These are phyloP conservation scores for Bremia lactucae DNA, from an alignment of 352 stramenopile species.

Conservation along the genomic window DNA sequence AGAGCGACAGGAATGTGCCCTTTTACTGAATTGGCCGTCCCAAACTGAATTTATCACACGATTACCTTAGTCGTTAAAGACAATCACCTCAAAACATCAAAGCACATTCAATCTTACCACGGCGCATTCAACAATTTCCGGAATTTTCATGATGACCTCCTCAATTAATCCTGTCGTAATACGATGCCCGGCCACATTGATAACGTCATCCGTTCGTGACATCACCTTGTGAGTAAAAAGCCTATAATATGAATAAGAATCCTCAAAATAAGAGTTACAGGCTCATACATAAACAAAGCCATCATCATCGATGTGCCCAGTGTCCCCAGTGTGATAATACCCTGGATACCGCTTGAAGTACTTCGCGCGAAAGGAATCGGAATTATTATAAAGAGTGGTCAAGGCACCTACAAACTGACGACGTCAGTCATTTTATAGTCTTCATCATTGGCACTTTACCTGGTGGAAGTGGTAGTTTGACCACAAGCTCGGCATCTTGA, in stretches of 20 bases:
- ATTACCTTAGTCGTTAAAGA: not conserved
- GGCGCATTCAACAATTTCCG: conserved; percentile 80
- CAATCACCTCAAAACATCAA: conserved; percentile 1
- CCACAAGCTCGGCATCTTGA: conserved; percentile 50
- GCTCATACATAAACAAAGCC: conserved; percentile 76
- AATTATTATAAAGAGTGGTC: conserved; percentile 78
- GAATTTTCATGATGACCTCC: conserved; percentile 76
- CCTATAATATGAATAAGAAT: not conserved
- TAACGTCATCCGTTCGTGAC: conserved; percentile 86
- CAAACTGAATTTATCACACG: conserved; percentile 21
- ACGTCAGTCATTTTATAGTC: too few species aligned
- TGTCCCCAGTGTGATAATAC: conserved; percentile 87
- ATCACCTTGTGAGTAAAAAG: conserved; percentile 50
- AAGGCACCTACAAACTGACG: conserved; percentile 31
- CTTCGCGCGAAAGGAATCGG: conserved; percentile 64
- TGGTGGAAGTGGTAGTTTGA: conserved; percentile 80
- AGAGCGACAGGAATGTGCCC: conserved; percentile 34
- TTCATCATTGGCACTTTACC: too few species aligned
- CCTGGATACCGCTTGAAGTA: conserved; percentile 81
- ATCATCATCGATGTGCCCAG: conserved; percentile 81
- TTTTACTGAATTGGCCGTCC: conserved; percentile 32
- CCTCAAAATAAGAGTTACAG: not conserved
- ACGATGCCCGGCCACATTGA: conserved; percentile 84
- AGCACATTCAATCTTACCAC: conserved; percentile 45
- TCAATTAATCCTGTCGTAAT: conserved; percentile 85